These are phyloP conservation scores for Cercophora scortea DNA, from an alignment of 495 filamentous ascomycete genomes.

Conservation along the genomic window DNA sequence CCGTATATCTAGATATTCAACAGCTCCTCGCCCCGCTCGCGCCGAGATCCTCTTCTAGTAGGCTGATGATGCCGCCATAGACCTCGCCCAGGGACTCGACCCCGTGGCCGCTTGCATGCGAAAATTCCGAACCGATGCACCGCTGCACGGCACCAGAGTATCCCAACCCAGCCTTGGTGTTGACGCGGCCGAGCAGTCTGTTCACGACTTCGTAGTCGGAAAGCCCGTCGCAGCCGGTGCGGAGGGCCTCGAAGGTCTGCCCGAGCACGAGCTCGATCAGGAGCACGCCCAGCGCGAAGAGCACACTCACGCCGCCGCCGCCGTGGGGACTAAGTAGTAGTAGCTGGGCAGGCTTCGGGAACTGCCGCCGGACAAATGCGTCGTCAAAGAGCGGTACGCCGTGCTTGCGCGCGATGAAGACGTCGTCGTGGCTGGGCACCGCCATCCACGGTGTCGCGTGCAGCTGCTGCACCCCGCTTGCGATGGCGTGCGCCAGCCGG, in stretches of 20 bases:
- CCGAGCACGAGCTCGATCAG: conserved; percentile 12
- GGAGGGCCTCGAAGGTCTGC: conserved; percentile 3
- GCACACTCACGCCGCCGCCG: background rate
- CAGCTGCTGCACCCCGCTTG: background rate
- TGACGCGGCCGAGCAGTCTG: background rate
- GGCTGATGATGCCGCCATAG: no score
- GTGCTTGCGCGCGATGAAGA: background rate
- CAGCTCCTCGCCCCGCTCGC: no score
- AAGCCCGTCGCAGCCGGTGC: background rate
- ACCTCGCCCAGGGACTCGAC: no score
- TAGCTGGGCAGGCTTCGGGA: background rate
- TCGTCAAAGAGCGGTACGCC: background rate
- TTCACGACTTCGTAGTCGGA: background rate
- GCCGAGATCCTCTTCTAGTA: no score
- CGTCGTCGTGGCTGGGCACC: background rate
- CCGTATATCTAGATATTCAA: no score
- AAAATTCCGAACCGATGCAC: no score
- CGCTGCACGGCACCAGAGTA: conserved; percentile 10
- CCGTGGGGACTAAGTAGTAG: background rate
- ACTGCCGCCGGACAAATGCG: background rate
- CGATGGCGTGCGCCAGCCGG: background rate
- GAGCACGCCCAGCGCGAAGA: conserved; percentile 9
- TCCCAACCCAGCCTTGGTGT: background rate
- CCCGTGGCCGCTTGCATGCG: no score
- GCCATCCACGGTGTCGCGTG: background rate